Evolutionary conservation across 306 rosid genomes (phyloP).

Genomic region (Cotoneaster glaucophyllus): DNA sequence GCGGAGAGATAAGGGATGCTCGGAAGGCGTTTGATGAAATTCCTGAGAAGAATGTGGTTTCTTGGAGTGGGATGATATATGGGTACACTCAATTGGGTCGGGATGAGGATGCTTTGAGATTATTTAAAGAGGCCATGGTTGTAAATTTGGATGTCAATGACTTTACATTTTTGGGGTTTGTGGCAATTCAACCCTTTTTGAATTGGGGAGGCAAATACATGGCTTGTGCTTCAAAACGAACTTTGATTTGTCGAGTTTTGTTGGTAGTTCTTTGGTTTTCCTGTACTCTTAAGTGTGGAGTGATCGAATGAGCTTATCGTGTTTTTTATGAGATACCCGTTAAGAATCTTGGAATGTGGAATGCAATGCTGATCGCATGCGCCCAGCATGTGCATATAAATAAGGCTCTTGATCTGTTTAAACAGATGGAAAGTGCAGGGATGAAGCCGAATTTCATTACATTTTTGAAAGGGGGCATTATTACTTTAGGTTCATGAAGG

Average conservation of each 20-base stretch:
- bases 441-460: conserved; percentile 84
- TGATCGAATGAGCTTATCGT: conserved; percentile 58
- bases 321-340: conserved; percentile 48
- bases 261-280: conserved; percentile 72
- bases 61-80: conserved; percentile 84
- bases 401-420: conserved; percentile 49
- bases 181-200: conserved; percentile 50
- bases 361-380: conserved; percentile 72
- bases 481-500: conserved; percentile 59
- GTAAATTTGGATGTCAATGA: conserved; percentile 54
- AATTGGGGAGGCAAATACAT: conserved; percentile 71
- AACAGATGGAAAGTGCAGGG: conserved; percentile 45
- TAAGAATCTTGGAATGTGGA: conserved; percentile 88
- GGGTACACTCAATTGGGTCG: conserved; percentile 61
- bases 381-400: conserved; percentile 76
- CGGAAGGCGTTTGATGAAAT: conserved; percentile 61
- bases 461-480: conserved; percentile 47
- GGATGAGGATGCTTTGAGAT: conserved; percentile 53
- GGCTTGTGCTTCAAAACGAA: conserved; percentile 67
- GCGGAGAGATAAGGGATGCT: conserved; percentile 38
- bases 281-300: conserved; percentile 67
- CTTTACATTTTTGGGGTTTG: conserved; percentile 75
- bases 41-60: conserved; percentile 68
- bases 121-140: conserved; percentile 52
- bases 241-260: conserved; percentile 62